Evolutionary conservation across 441 rosid genomes (phyloP).

Genomic region (Populus hybrid): DNA sequence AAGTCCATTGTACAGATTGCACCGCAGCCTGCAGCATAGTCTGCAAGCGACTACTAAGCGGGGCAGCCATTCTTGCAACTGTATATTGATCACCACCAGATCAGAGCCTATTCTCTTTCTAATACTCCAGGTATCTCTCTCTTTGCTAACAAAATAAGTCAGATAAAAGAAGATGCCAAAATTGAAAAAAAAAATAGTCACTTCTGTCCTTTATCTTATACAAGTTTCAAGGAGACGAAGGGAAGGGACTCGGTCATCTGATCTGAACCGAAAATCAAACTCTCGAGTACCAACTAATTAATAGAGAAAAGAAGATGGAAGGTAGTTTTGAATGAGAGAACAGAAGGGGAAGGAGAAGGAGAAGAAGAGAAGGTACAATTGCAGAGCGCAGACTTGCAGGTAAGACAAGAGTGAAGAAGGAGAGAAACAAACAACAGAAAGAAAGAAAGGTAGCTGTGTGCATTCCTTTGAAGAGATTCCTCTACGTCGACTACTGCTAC

Average conservation of each 20-base stretch:
- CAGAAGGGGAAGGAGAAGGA: not conserved
- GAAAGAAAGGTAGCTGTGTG: constrained; percentile 27
- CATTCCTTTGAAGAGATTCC: constrained; percentile 31
- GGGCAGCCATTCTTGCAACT: constrained; percentile 37
- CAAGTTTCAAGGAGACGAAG: not conserved
- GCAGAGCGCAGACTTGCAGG: constrained; percentile 21
- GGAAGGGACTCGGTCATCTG: not conserved
- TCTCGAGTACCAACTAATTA: not conserved
- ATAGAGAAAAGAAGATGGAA: constrained; percentile 14
- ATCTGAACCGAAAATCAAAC: constrained; percentile 24
- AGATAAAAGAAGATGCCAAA: not conserved
- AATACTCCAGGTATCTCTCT: not conserved
- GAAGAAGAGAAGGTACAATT: constrained; percentile 15
- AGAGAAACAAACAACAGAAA: not conserved
- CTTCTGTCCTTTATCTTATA: not conserved
- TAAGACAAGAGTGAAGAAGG: constrained; percentile 5
- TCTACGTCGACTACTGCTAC: too few species aligned
- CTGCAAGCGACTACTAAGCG: constrained; percentile 55
- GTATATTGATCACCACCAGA: not conserved
- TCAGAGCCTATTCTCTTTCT: constrained; percentile 2
- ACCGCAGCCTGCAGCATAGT: constrained; percentile 72
- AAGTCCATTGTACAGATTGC: constrained; percentile 92
- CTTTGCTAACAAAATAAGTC: not conserved
- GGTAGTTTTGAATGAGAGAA: not conserved
- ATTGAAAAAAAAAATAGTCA: not conserved